These are phyloP conservation scores for Alternaria sp. DNA, from an alignment of 2,329 filamentous ascomycete species.

Conservation along the genomic window DNA sequence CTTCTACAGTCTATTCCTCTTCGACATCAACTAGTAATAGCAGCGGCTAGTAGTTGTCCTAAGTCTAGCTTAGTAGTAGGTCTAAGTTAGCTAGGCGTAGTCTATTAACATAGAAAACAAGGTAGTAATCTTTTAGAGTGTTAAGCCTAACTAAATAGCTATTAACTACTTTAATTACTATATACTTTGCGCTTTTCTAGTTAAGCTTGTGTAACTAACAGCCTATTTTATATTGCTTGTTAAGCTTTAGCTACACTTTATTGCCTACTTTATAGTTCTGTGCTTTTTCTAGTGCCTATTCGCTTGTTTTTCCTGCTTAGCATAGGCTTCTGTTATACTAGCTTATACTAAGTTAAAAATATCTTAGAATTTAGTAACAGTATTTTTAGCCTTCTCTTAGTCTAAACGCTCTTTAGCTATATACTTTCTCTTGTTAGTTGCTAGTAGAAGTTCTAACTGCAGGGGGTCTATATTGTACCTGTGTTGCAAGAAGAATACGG, in stretches of 20 bases:
- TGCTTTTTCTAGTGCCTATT: neutral
- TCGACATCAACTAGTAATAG: no score
- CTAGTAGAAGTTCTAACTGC: neutral
- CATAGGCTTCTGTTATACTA: neutral
- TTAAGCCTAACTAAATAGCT: neutral
- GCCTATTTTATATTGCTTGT: neutral
- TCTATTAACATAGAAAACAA: no score
- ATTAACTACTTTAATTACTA: neutral
- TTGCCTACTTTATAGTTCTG: neutral
- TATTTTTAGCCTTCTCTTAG: neutral
- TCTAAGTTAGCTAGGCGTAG: no score
- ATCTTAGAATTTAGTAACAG: neutral
- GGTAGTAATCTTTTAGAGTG: no score
- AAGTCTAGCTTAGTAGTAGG: no score
- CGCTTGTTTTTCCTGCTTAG: neutral
- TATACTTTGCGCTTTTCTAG: conserved; percentile 4
- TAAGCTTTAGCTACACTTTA: neutral
- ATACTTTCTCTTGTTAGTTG: neutral
- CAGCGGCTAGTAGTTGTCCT: no score
- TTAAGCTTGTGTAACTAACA: neutral
- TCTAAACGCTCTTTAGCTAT: neutral
- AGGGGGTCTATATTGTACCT: neutral
- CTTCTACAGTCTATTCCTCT: no score
- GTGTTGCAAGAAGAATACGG: conserved; percentile 1
- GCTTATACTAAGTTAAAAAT: neutral